A percentile compares a stretch with the other conserved stretches of the same genome.
These are phyloP conservation scores for Acacia melanoxylon DNA, from an alignment of 306 rosid genomes.

Conservation along the genomic window DNA sequence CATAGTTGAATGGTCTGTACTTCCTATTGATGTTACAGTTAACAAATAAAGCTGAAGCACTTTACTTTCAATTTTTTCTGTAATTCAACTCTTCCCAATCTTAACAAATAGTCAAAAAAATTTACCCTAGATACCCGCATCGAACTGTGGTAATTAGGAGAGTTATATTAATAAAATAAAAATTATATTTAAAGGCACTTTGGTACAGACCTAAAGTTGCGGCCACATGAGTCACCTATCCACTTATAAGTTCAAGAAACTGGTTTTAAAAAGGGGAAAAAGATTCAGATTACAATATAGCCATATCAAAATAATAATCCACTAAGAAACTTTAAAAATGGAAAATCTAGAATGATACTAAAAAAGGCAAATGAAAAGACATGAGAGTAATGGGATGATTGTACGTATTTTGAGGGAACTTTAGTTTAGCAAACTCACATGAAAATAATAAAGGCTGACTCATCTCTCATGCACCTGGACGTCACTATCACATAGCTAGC, in stretches of 20 bases:
- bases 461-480: not conserved
- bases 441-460: conserved; percentile 22
- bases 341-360: not conserved
- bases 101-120: not conserved
- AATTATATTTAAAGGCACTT: not conserved
- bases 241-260: conserved; percentile 32
- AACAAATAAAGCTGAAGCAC: not conserved
- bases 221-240: conserved; percentile 45
- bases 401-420: not conserved
- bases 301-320: conserved; percentile 24
- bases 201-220: conserved; percentile 27
- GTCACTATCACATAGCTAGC: not conserved
- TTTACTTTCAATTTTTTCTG: not conserved
- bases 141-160: not conserved
- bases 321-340: conserved; percentile 1
- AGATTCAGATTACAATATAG: not conserved
- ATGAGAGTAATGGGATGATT: not conserved
- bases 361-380: conserved; percentile 6
- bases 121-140: not conserved
- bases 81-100: not conserved
- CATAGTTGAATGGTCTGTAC: not conserved
- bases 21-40: not conserved
- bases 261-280: not conserved
- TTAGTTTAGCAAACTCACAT: not conserved
- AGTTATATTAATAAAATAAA: not conserved